phyloP scores from a whole-genome alignment of 208 protist species.

The Polymyxa betae region DNA sequence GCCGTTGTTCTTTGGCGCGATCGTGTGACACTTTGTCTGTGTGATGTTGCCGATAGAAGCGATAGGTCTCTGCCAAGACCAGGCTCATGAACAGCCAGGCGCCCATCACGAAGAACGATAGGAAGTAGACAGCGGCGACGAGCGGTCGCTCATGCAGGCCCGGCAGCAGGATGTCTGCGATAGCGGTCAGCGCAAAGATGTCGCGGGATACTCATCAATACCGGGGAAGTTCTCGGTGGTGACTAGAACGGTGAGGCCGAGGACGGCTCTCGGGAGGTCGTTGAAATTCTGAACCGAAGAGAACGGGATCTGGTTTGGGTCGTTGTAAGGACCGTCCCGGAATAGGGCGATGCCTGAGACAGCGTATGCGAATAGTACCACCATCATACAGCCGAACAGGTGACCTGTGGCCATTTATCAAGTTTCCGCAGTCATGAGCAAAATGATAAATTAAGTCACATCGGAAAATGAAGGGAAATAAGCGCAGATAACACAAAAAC shows the following conservation, averaged over 20 bases:
- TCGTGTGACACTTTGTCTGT: not conserved
- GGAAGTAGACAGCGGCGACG: constrained; percentile 22
- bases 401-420: not conserved
- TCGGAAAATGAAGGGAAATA: too few relatives aligned
- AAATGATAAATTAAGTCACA: too few relatives aligned
- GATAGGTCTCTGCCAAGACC: constrained; percentile 46
- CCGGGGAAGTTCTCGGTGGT: constrained; percentile 33
- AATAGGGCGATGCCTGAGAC: constrained; percentile 24
- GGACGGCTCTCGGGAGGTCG: not conserved
- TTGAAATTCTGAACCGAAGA: constrained; percentile 9
- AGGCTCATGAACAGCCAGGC: constrained; percentile 28
- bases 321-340: not conserved
- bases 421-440: too few relatives aligned
- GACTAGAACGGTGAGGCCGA: not conserved
- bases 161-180: not conserved
- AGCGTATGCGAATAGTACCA: not conserved
- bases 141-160: not conserved
- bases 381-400: not conserved
- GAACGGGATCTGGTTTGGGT: constrained; percentile 31
- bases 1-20: constrained; percentile 12
- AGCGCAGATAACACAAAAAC: too few relatives aligned
- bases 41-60: constrained; percentile 30
- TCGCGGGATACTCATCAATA: not conserved
- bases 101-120: constrained; percentile 37
- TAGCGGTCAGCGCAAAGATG: not conserved